phyloP scores from a whole-genome alignment of 495 filamentous ascomycete genomes.

The Hypoxylon lenormandii region DNA sequence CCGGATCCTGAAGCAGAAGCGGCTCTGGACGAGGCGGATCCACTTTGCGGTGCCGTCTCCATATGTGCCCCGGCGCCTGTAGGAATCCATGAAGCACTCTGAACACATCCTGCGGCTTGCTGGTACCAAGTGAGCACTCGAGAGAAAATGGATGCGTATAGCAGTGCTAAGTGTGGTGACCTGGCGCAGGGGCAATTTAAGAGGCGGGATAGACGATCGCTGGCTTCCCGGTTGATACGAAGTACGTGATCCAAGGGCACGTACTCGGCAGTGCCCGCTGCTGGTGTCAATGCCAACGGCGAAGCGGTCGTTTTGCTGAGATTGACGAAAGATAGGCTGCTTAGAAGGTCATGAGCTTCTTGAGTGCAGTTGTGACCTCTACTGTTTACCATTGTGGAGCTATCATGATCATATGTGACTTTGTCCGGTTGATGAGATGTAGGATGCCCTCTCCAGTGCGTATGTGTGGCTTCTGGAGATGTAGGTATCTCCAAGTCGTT shows the following conservation, averaged over 20 bases:
- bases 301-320: neutral
- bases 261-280: neutral
- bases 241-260: conserved; percentile 48
- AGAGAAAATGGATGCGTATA: conserved; percentile 54
- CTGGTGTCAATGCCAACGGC: neutral
- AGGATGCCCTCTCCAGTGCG: neutral
- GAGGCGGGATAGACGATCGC: conserved; percentile 47
- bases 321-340: neutral
- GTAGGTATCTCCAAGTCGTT: neutral
- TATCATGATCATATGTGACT: neutral
- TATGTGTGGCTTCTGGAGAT: neutral
- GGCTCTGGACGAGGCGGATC: neutral
- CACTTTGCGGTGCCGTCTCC: neutral
- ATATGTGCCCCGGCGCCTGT: neutral
- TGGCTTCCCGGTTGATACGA: conserved; percentile 49
- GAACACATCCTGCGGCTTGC: conserved; percentile 37
- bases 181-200: conserved; percentile 49
- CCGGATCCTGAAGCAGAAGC: neutral
- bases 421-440: neutral
- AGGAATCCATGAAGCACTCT: neutral
- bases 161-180: conserved; percentile 44
- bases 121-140: conserved; percentile 52
- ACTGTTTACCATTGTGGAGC: neutral
- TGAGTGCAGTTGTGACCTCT: conserved; percentile 4
- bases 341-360: conserved; percentile 11